A percentile compares a stretch with the other conserved stretches of the same genome.
phyloP scores from a whole-genome alignment of 2,329 filamentous ascomycete species.

The Colletotrichum chlorophyti region DNA sequence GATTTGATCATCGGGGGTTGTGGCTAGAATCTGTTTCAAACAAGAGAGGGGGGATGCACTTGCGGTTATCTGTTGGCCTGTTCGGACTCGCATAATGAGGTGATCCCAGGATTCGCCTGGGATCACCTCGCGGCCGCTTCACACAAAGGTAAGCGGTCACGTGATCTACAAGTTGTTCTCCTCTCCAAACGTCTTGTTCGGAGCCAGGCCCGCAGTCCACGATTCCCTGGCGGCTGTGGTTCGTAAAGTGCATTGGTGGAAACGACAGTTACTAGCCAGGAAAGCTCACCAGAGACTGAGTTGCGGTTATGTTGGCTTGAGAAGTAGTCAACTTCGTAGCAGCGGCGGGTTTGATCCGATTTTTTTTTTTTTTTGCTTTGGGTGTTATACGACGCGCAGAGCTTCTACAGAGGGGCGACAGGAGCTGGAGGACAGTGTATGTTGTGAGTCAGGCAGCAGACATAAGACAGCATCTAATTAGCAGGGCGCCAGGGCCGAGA shows the following conservation, averaged over 20 bases:
- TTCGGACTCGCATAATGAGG: constrained; percentile 10
- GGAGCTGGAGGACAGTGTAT: too few relatives aligned
- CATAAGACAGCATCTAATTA: too few relatives aligned
- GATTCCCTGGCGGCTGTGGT: not conserved
- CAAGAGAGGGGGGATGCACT: constrained; percentile 9
- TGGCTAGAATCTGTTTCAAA: constrained; percentile 24
- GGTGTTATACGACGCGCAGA: not conserved
- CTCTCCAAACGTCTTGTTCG: not conserved
- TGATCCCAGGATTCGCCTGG: constrained; percentile 10
- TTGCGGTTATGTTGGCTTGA: too few relatives aligned
- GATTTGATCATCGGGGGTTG: not conserved
- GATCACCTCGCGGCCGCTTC: not conserved
- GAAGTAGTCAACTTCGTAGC: not conserved
- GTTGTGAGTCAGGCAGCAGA: too few relatives aligned
- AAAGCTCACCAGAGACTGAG: too few relatives aligned
- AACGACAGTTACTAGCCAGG: too few relatives aligned
- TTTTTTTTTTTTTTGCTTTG: too few relatives aligned
- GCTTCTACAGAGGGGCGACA: too few relatives aligned
- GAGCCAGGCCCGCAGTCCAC: not conserved
- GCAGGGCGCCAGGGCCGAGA: too few relatives aligned
- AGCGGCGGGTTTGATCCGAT: too few relatives aligned
- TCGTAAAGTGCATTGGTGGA: too few relatives aligned
- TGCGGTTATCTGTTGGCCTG: constrained; percentile 6
- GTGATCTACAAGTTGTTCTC: not conserved
- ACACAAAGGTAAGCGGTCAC: not conserved